Evolutionary conservation across 768 basidiomycete species (phyloP).

Genomic region (Phanerochaete sordida): DNA sequence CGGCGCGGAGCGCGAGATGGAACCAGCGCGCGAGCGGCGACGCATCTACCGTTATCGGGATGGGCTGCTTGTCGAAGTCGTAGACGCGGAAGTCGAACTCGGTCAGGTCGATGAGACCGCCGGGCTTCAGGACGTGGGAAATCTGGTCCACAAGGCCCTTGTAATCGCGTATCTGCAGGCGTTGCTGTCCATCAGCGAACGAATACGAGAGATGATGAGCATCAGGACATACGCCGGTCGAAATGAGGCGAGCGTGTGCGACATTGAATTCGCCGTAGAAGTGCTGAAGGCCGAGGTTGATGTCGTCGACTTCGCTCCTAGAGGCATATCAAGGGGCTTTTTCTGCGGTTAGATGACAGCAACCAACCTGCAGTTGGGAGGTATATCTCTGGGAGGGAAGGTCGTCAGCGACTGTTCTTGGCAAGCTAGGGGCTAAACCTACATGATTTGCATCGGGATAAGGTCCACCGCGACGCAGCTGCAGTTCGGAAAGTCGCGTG

Average conservation of each 20-base stretch:
- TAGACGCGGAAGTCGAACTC: conserved; percentile 73
- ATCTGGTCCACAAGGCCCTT: conserved; percentile 62
- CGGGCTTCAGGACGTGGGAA: conserved; percentile 60
- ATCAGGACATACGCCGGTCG: conserved; percentile 57
- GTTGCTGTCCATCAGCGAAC: conserved; percentile 15
- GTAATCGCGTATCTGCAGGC: conserved; percentile 64
- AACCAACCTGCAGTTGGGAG: conserved; percentile 63
- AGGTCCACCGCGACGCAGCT: conserved; percentile 73
- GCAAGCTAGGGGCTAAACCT: conserved; percentile 2
- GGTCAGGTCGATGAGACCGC: conserved; percentile 60
- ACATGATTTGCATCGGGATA: conserved; percentile 66
- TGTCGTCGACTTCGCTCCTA: conserved; percentile 82
- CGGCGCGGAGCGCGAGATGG: conserved; percentile 49
- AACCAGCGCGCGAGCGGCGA: conserved; percentile 52
- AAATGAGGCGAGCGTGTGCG: conserved; percentile 67
- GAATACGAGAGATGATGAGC: conserved; percentile 2
- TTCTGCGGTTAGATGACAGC: conserved; percentile 4
- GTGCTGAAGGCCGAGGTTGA: conserved; percentile 81
- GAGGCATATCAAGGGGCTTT: not conserved
- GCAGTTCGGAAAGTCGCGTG: conserved; percentile 67
- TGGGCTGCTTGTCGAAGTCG: conserved; percentile 42
- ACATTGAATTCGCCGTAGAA: conserved; percentile 77
- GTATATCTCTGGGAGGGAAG: conserved; percentile 50
- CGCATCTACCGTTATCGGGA: conserved; percentile 28
- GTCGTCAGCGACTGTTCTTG: conserved; percentile 8